Conservation (phyloP, 208 protist genomes). For the Crithidia brevicula region DNA sequence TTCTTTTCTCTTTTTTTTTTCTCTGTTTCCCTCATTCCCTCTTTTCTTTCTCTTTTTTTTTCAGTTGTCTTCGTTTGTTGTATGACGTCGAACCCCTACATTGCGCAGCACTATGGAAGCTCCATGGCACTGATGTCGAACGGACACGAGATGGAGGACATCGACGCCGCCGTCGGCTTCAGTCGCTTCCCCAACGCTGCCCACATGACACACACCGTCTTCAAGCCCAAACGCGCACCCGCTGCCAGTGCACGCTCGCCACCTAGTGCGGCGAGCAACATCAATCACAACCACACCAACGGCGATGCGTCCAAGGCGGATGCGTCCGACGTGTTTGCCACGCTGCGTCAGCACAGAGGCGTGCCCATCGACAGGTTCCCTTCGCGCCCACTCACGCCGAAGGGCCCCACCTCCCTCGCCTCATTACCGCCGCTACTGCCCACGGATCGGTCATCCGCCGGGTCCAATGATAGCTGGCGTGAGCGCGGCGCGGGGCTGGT, state of each 20-base stretch:
- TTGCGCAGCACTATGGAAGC: slow-evolving; percentile 69
- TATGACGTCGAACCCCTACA: slow-evolving; percentile 78
- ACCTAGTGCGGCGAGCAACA: not conserved
- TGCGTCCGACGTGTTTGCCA: slow-evolving; percentile 8
- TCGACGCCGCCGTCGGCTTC: slow-evolving; percentile 55
- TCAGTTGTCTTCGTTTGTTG: slow-evolving; percentile 8
- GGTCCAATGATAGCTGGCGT: slow-evolving; percentile 3
- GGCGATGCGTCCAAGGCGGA: not conserved
- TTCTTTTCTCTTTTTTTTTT: not conserved
- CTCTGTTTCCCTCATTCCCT: not conserved
- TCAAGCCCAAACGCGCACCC: slow-evolving; percentile 37
- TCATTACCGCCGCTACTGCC: slow-evolving; percentile 41
- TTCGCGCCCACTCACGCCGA: slow-evolving; percentile 38
- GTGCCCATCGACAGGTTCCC: slow-evolving; percentile 33
- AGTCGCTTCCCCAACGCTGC: slow-evolving; percentile 48
- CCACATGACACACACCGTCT: slow-evolving; percentile 76
- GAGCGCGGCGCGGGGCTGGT: slow-evolving; percentile 14
- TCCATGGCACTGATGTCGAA: slow-evolving; percentile 34
- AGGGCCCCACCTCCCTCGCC: not conserved
- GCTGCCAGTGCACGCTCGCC: not conserved
- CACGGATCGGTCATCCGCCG: slow-evolving; percentile 8
- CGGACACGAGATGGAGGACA: slow-evolving; percentile 25
- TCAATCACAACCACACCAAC: not conserved
- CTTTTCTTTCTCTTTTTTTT: slow-evolving; percentile 15
- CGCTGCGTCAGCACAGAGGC: slow-evolving; percentile 11